phyloP scores from a whole-genome alignment of 495 filamentous ascomycete genomes.

The Xylaria sp. region DNA sequence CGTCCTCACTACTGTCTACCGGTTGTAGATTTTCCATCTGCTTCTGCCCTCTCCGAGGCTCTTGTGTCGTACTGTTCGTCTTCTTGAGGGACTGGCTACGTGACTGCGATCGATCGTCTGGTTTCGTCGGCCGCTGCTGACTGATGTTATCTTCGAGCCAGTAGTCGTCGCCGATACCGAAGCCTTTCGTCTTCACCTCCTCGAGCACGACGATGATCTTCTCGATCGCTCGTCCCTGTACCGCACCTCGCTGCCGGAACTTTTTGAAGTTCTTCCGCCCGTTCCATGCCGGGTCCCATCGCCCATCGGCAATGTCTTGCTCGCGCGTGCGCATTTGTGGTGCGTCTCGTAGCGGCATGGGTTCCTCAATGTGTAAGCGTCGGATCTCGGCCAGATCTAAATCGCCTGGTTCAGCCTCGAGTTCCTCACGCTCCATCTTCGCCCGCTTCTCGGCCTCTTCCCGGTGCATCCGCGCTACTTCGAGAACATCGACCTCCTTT shows the following conservation, averaged over 20 bases:
- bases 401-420: constrained; percentile 57
- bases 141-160: constrained; percentile 65
- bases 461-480: constrained; percentile 69
- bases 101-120: constrained; percentile 37
- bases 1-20: constrained; percentile 52
- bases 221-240: constrained; percentile 53
- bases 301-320: constrained; percentile 57
- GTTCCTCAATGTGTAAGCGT: constrained; percentile 78
- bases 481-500: constrained; percentile 69
- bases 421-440: constrained; percentile 63
- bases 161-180: constrained; percentile 84
- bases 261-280: constrained; percentile 96
- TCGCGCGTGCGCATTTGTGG: constrained; percentile 44
- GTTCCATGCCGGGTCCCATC: constrained; percentile 94
- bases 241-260: constrained; percentile 71
- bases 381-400: constrained; percentile 75
- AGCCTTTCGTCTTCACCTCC: constrained; percentile 78
- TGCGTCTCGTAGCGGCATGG: constrained; percentile 67
- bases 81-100: constrained; percentile 34
- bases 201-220: constrained; percentile 79
- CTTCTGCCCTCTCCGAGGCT: constrained; percentile 17
- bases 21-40: constrained; percentile 28
- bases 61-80: constrained; percentile 7
- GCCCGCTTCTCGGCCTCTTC: constrained; percentile 72
- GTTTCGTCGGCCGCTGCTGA: constrained; percentile 36